Evolutionary conservation across 768 basidiomycete species (phyloP).

Genomic region (Lactifluus hygrophoroides): DNA sequence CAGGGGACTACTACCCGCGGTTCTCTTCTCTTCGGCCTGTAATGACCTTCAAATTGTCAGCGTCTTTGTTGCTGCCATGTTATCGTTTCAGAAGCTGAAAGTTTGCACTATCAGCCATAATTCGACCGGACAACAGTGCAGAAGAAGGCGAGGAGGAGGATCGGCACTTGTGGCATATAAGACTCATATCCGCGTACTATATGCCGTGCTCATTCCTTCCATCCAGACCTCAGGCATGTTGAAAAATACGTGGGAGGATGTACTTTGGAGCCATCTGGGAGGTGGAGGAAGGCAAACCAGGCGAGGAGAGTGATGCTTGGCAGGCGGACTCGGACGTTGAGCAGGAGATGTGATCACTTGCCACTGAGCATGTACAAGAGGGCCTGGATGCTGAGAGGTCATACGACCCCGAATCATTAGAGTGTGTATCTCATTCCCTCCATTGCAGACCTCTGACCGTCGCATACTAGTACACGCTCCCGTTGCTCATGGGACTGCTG

Average conservation of each 20-base stretch:
- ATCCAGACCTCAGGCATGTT: slow-evolving; percentile 56
- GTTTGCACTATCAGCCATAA: slow-evolving; percentile 30
- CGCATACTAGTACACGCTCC: background rate
- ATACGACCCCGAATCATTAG: slow-evolving; percentile 40
- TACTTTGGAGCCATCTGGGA: slow-evolving; percentile 71
- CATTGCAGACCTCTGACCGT: slow-evolving; percentile 16
- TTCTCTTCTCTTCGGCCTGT: slow-evolving; percentile 64
- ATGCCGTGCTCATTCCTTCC: slow-evolving; percentile 75
- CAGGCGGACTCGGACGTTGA: slow-evolving; percentile 58
- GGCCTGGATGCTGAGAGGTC: slow-evolving; percentile 53
- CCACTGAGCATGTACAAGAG: slow-evolving; percentile 50
- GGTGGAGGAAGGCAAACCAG: slow-evolving; percentile 26
- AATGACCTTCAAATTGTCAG: slow-evolving; percentile 65
- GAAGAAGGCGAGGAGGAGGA: slow-evolving; percentile 38
- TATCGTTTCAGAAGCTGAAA: background rate
- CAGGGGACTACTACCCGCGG: too few relatives aligned
- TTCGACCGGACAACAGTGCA: slow-evolving; percentile 37
- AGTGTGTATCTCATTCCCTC: slow-evolving; percentile 37
- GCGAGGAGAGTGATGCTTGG: slow-evolving; percentile 47
- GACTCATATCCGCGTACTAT: slow-evolving; percentile 71
- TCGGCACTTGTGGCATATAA: slow-evolving; percentile 52
- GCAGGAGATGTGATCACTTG: slow-evolving; percentile 47
- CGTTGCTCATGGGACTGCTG: background rate
- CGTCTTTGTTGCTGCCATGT: slow-evolving; percentile 8
- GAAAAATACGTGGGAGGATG: slow-evolving; percentile 87